Conservation (phyloP, 371 early-diverging fungal genomes). For the Haplosporangium sp. region DNA sequence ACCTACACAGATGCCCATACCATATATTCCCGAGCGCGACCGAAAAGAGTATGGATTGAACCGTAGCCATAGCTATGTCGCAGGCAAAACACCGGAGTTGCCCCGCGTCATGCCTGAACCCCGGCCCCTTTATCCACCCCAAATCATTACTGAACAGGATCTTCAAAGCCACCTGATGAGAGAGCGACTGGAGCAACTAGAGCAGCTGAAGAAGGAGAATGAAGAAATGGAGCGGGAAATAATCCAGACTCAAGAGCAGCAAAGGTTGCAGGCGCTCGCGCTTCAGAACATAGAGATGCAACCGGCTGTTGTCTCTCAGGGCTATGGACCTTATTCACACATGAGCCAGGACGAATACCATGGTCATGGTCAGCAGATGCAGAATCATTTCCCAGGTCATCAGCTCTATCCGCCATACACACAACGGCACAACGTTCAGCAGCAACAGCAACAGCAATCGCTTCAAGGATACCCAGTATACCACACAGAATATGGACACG, state of each 20-base stretch:
- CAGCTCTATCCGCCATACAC: conserved; percentile 6
- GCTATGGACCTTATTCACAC: conserved; percentile 12
- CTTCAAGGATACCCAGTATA: conserved; percentile 26
- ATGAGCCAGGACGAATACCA: background rate
- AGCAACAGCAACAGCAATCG: conserved; percentile 19
- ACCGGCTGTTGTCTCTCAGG: conserved; percentile 6
- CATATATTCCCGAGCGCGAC: conserved; percentile 15
- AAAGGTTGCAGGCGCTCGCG: conserved; percentile 14
- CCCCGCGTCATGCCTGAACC: conserved; percentile 14
- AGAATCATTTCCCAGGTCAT: conserved; percentile 10
- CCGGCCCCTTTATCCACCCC: conserved; percentile 38
- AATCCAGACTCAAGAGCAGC: conserved; percentile 21
- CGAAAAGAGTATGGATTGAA: conserved; percentile 1
- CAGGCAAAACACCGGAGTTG: conserved; percentile 17
- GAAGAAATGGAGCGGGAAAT: conserved; percentile 40
- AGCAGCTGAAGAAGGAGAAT: conserved; percentile 31
- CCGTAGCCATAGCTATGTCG: conserved; percentile 4
- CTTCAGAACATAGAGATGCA: conserved; percentile 33
- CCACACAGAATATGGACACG: conserved; percentile 8
- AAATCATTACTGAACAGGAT: conserved; percentile 38
- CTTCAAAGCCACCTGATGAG: conserved; percentile 20
- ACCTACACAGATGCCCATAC: conserved; percentile 23
- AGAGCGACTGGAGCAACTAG: conserved; percentile 24
- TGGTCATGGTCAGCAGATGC: conserved; percentile 7
- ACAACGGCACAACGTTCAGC: conserved; percentile 17